Conservation (phyloP, 257 asterid genomes). For the Thymus mandschuricus region DNA sequence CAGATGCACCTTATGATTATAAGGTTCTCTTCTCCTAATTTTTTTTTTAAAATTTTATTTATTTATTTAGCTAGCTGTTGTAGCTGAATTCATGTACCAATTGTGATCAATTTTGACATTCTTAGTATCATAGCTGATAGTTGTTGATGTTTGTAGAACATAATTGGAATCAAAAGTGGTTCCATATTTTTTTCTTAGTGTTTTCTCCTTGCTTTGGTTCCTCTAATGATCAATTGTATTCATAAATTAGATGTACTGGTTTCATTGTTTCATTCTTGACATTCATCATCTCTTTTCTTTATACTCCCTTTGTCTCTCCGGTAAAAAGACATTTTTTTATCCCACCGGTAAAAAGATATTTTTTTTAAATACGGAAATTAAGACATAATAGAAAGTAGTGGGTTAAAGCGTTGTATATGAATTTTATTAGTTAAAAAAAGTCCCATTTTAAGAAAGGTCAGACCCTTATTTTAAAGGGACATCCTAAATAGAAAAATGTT, state of each 20-base stretch:
- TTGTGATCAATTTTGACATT: constrained; percentile 42
- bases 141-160: constrained; percentile 24
- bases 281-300: no score
- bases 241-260: background rate
- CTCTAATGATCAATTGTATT: background rate
- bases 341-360: no score
- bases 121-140: constrained; percentile 24
- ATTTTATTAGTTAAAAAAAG: no score
- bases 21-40: constrained; percentile 18
- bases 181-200: constrained; percentile 4
- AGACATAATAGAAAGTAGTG: no score
- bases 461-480: no score
- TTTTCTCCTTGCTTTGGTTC: background rate
- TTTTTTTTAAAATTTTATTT: background rate
- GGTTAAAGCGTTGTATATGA: no score
- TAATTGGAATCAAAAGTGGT: constrained; percentile 32
- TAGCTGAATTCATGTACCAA: constrained; percentile 28
- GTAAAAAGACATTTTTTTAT: no score
- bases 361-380: no score
- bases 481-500: no score
- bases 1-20: constrained; percentile 26
- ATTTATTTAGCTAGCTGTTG: constrained; percentile 9
- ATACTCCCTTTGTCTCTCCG: no score
- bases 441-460: no score
- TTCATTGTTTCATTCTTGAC: background rate